Evolutionary conservation across 371 early-diverging fungal genomes (phyloP), one percentile per base, ranked within the genome.

Genomic region (Rhizopus sp.): DNA sequence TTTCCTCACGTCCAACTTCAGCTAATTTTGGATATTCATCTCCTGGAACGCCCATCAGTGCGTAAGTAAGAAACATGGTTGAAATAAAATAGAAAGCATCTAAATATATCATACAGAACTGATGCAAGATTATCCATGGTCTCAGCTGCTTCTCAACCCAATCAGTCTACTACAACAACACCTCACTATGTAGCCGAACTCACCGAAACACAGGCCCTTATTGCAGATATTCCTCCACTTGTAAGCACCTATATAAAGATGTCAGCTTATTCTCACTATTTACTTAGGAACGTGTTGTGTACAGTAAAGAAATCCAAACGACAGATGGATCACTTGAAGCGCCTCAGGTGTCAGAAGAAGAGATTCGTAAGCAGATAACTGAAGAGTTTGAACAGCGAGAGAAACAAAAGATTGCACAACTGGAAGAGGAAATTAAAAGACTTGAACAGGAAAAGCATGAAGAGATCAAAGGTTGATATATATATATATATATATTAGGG

Each of bases 221-320:
- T 93, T 42, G 82, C 91, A 57, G 95, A 96, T 69, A 80, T 93
- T 60, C 88, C 93, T 41, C 91, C 95, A 4, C 81, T 86, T 78
- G 90, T 90, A 70, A 51, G 56, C 42, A 37, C 10, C 5, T 31
- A 23, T 34, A 33, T 23, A 12, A 23, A 10, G 7, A 16, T 23
- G 2, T 23, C 23, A 23, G 23, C 23, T 23, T 23, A 23, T 23
- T 23, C 23, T 23, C 23, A 23, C 23, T 23, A 23, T 50, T 50
- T 46, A 29, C 34, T 23, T 58, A 91, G 89, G 94, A 94, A 77
- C 80, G 80, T 48, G 91, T 95, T n/a, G 83, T 85, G 16, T 96
- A 96, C 75, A 89, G 84, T 71, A 95, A 95, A 70, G 94, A 93
- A 60, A 86, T 88, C 13, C 97, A 97, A 64, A 95, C 95, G 4